A percentile compares a stretch with the other conserved stretches of the same genome.
Conservation (phyloP, 345 rosid species). For the Cardiospermum halicacabum region DNA sequence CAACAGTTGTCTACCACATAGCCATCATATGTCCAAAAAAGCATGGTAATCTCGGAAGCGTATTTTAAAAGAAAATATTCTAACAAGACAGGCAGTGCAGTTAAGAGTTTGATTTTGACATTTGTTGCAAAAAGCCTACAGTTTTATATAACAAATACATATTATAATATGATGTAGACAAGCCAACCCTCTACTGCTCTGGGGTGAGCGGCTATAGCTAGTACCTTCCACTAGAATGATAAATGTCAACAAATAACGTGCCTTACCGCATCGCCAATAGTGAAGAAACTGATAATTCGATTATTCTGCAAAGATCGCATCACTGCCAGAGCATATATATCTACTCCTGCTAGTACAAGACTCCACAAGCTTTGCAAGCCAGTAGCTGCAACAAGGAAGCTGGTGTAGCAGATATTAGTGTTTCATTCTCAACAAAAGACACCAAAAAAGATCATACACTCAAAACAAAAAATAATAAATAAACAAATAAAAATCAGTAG, state of each 20-base stretch:
- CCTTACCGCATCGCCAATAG: conserved; percentile 81
- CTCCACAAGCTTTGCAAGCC: conserved; percentile 79
- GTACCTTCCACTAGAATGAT: not conserved
- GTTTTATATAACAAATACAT: too few relatives aligned
- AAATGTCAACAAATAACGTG: not conserved
- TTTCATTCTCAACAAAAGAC: conserved; percentile 10
- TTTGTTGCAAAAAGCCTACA: not conserved
- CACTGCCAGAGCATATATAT: conserved; percentile 64
- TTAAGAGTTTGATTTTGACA: not conserved
- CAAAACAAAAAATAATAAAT: not conserved
- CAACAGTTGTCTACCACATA: not conserved
- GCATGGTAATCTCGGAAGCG: not conserved
- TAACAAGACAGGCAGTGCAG: not conserved
- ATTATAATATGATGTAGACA: not conserved
- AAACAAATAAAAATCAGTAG: not conserved
- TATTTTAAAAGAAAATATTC: not conserved
- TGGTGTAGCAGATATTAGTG: conserved; percentile 33
- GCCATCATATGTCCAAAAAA: not conserved
- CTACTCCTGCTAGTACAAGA: conserved; percentile 47
- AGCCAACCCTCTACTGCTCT: not conserved
- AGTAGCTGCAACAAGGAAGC: conserved; percentile 77
- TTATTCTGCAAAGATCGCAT: conserved; percentile 61
- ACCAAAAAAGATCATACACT: too few relatives aligned
- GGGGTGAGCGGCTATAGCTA: not conserved
- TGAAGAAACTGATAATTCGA: conserved; percentile 44